These are phyloP conservation scores for Solanum chacoense DNA, from an alignment of 305 asterid genomes.

Conservation along the genomic window DNA sequence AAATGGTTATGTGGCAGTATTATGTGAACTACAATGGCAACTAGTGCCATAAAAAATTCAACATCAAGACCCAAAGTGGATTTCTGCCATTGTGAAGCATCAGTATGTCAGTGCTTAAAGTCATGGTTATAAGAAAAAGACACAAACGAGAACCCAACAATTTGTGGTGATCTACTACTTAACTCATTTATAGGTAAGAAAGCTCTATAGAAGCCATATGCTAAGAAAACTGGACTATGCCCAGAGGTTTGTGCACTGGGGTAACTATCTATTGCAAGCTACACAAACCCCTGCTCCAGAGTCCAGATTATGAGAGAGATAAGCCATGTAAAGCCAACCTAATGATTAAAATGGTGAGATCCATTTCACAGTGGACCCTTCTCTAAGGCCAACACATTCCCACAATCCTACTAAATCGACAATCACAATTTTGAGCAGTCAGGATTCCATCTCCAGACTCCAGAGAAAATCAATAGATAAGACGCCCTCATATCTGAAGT, in stretches of 20 bases:
- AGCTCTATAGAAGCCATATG: neutral
- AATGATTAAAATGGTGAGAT: neutral
- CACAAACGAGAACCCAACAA: neutral
- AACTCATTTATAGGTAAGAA: neutral
- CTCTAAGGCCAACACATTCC: neutral
- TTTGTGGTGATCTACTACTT: neutral
- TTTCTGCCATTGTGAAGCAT: neutral
- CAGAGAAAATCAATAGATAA: neutral
- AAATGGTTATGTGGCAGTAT: neutral
- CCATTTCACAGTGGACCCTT: neutral
- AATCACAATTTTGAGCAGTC: neutral
- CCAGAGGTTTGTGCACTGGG: neutral
- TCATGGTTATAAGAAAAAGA: neutral
- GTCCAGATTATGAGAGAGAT: neutral
- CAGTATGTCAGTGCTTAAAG: neutral
- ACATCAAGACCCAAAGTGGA: neutral
- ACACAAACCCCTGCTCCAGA: neutral
- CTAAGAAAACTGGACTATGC: neutral
- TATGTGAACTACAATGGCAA: neutral
- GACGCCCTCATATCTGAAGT: neutral
- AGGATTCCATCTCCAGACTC: neutral
- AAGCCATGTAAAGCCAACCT: neutral
- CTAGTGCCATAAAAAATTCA: neutral
- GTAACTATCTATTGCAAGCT: neutral
- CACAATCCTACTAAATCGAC: neutral